These are phyloP conservation scores for Beauveria sp. DNA, from an alignment of 2,329 filamentous ascomycete genomes.

Conservation along the genomic window DNA sequence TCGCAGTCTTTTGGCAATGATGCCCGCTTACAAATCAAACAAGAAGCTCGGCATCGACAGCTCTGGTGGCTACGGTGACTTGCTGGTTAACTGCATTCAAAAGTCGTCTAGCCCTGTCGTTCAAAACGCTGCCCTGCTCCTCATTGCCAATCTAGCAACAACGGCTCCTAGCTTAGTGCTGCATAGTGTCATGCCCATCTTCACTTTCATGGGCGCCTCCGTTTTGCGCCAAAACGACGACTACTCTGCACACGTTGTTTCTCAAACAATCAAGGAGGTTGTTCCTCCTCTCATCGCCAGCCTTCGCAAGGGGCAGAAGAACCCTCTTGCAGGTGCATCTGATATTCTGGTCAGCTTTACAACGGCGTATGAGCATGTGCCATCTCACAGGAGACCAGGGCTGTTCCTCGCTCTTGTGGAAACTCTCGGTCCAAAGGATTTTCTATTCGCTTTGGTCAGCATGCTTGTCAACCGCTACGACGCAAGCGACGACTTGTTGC, in stretches of 20 bases:
- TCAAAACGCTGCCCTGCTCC: slow-evolving; percentile 80
- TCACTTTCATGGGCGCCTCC: slow-evolving; percentile 94
- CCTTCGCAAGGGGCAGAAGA: slow-evolving; percentile 71
- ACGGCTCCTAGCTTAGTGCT: slow-evolving; percentile 86
- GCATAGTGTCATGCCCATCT: slow-evolving; percentile 98
- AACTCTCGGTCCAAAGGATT: slow-evolving; percentile 78
- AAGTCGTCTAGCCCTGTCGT: slow-evolving; percentile 88
- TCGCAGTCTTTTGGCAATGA: slow-evolving; percentile 73
- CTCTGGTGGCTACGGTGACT: slow-evolving; percentile 74
- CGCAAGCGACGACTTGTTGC: slow-evolving; percentile 62
- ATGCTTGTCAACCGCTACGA: slow-evolving; percentile 90
- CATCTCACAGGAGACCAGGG: slow-evolving; percentile 71
- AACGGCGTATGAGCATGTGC: slow-evolving; percentile 93
- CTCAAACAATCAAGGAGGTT: slow-evolving; percentile 89
- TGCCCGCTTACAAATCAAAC: slow-evolving; percentile 64
- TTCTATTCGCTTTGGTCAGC: slow-evolving; percentile 77
- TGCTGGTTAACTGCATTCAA: slow-evolving; percentile 90
- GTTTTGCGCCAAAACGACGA: slow-evolving; percentile 90
- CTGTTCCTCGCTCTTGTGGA: slow-evolving; percentile 80
- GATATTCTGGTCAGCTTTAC: slow-evolving; percentile 94
- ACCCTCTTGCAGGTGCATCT: slow-evolving; percentile 71
- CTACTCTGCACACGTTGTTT: slow-evolving; percentile 92
- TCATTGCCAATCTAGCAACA: slow-evolving; percentile 80
- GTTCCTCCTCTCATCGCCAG: slow-evolving; percentile 86
- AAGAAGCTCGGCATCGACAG: slow-evolving; percentile 61